Conservation (phyloP, 108 stramenopile species). For the Asterionellopsis glacialis region DNA sequence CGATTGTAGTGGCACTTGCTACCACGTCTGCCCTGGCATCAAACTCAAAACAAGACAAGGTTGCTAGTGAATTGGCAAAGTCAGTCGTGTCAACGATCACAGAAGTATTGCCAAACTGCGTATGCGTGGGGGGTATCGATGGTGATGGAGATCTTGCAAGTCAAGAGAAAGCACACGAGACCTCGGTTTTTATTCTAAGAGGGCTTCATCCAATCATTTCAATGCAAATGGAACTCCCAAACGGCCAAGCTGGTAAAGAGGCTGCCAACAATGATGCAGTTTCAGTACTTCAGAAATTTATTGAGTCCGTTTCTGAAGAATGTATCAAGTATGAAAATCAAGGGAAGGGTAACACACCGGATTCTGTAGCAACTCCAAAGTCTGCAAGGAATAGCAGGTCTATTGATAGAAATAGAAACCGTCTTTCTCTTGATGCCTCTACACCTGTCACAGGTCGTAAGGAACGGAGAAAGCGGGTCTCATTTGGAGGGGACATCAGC, state of each 20-base stretch:
- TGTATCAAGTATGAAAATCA: background rate
- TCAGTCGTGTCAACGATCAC: background rate
- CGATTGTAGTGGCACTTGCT: constrained; percentile 32
- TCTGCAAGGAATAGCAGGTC: background rate
- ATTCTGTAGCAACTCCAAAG: constrained; percentile 2
- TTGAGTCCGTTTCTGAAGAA: constrained; percentile 15
- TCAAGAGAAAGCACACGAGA: constrained; percentile 32
- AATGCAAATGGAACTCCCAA: constrained; percentile 56
- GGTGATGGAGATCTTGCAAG: background rate
- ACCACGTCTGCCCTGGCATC: constrained; percentile 41
- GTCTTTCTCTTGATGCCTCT: background rate
- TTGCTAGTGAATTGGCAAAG: background rate
- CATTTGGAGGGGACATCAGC: background rate
- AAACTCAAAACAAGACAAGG: background rate
- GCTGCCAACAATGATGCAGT: constrained; percentile 41
- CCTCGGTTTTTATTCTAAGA: constrained; percentile 45
- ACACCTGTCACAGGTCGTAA: background rate
- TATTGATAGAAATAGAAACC: too few species aligned
- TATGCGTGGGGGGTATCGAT: background rate
- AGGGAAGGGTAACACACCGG: background rate
- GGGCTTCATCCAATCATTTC: constrained; percentile 48
- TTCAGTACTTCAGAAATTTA: constrained; percentile 25
- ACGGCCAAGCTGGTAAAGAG: constrained; percentile 67
- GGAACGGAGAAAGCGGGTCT: constrained; percentile 11
- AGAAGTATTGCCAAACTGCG: background rate